Conservation (phyloP, 2,329 filamentous ascomycete genomes). For the Apiospora sp. region DNA sequence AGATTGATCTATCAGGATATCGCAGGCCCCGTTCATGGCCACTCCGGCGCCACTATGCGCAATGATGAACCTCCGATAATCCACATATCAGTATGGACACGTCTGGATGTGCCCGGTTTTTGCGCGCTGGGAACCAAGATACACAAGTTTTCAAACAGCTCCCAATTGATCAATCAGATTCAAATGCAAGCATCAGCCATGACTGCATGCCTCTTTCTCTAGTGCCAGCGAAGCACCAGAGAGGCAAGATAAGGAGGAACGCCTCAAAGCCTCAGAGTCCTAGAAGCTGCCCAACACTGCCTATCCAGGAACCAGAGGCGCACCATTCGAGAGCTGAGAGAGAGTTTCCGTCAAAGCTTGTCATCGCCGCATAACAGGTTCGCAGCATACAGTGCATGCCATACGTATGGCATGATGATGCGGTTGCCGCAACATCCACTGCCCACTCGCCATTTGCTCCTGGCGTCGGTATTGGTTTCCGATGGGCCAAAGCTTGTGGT, state of each 20-base stretch:
- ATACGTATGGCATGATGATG: neutral
- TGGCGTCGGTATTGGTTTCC: neutral
- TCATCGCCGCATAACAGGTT: neutral
- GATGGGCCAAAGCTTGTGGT: neutral
- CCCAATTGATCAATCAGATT: conserved; percentile 2
- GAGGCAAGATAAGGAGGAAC: neutral
- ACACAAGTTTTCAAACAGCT: neutral
- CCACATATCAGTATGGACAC: neutral
- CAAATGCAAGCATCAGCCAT: neutral
- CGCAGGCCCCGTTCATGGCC: neutral
- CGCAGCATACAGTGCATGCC: neutral
- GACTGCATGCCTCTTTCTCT: neutral
- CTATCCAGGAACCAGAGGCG: conserved; percentile 3
- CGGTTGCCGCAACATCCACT: neutral
- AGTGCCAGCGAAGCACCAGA: neutral
- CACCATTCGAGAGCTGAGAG: neutral
- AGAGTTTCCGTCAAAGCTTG: neutral
- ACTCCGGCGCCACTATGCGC: neutral
- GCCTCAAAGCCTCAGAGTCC: neutral
- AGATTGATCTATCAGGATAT: neutral
- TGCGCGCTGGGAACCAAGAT: neutral
- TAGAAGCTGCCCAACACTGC: neutral
- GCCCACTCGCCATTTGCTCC: neutral
- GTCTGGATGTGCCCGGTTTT: neutral
- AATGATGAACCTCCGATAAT: neutral